A percentile compares a stretch with the other conserved stretches of the same genome.
phyloP scores from a whole-genome alignment of 345 rosid genomes.

The Moringa oleifera region DNA sequence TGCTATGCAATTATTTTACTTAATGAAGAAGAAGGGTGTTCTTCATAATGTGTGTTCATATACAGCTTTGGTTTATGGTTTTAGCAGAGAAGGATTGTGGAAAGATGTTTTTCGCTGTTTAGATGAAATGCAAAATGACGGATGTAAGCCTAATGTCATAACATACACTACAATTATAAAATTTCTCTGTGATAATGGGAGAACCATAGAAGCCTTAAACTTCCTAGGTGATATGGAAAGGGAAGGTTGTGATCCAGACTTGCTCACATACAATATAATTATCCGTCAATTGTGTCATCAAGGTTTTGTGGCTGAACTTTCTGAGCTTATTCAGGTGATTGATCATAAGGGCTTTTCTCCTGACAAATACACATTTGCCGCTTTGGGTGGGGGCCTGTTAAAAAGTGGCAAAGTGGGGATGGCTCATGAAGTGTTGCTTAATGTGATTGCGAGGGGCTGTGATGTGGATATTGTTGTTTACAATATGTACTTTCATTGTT shows the following conservation, averaged over 20 bases:
- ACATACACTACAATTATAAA: constrained; percentile 35
- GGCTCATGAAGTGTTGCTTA: constrained; percentile 18
- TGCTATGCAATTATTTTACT: constrained; percentile 25
- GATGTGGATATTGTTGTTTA: constrained; percentile 26
- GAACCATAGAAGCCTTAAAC: constrained; percentile 21
- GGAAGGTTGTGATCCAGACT: constrained; percentile 30
- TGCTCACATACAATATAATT: constrained; percentile 29
- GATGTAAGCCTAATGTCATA: constrained; percentile 26
- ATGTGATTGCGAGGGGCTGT: constrained; percentile 22
- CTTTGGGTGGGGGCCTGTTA: constrained; percentile 30
- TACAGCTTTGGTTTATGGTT: constrained; percentile 40
- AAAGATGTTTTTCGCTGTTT: constrained; percentile 22
- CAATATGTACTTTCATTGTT: constrained; percentile 27
- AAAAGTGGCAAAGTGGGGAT: constrained; percentile 18
- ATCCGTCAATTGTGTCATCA: constrained; percentile 26
- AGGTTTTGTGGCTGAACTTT: constrained; percentile 16
- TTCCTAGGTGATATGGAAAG: constrained; percentile 23
- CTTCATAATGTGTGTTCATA: constrained; percentile 27
- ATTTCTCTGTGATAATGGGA: constrained; percentile 29
- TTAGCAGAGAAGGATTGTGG: constrained; percentile 26
- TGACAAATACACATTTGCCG: constrained; percentile 27
- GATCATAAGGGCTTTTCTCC: constrained; percentile 21
- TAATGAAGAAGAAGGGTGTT: constrained; percentile 33
- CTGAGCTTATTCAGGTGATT: constrained; percentile 17
- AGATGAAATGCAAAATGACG: constrained; percentile 24